phyloP scores from a whole-genome alignment of 2,329 filamentous ascomycete genomes.

The Pseudocercospora vitis region DNA sequence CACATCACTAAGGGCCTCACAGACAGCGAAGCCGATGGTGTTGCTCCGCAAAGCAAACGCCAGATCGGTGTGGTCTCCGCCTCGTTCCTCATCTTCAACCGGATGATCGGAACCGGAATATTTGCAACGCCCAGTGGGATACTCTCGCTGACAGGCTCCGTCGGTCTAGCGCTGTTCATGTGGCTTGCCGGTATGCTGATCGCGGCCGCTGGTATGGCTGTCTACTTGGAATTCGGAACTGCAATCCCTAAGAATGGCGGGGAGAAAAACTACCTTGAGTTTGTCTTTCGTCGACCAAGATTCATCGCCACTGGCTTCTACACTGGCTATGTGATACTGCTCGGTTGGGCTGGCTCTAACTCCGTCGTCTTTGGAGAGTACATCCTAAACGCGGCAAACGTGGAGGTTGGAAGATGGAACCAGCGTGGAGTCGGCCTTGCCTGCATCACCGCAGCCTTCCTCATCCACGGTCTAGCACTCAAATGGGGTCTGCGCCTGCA shows the following conservation, averaged over 20 bases:
- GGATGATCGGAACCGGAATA: conserved; percentile 35
- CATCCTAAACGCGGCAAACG: conserved; percentile 63
- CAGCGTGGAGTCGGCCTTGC: conserved; percentile 66
- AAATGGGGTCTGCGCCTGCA: conserved; percentile 68
- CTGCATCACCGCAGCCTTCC: conserved; percentile 63
- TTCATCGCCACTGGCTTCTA: conserved; percentile 64
- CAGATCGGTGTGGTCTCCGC: conserved; percentile 59
- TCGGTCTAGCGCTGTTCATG: conserved; percentile 41
- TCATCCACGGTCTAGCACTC: conserved; percentile 64
- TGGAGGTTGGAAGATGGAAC: conserved; percentile 65
- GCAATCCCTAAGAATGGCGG: conserved; percentile 65
- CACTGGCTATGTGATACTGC: conserved; percentile 60
- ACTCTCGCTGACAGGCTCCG: conserved; percentile 29
- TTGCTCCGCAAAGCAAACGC: conserved; percentile 21
- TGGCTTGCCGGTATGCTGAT: conserved; percentile 46
- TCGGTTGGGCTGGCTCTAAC: conserved; percentile 66
- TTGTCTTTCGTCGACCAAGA: conserved; percentile 53
- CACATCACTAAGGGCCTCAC: neutral
- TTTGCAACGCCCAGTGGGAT: conserved; percentile 32
- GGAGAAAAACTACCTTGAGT: conserved; percentile 53
- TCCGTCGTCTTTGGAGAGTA: conserved; percentile 71
- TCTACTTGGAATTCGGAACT: conserved; percentile 67
- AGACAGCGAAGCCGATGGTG: conserved; percentile 7
- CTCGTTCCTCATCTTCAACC: conserved; percentile 46
- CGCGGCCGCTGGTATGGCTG: conserved; percentile 61